These are phyloP conservation scores for Monilinia fructicola DNA, from an alignment of 2,329 filamentous ascomycete species.

Conservation along the genomic window DNA sequence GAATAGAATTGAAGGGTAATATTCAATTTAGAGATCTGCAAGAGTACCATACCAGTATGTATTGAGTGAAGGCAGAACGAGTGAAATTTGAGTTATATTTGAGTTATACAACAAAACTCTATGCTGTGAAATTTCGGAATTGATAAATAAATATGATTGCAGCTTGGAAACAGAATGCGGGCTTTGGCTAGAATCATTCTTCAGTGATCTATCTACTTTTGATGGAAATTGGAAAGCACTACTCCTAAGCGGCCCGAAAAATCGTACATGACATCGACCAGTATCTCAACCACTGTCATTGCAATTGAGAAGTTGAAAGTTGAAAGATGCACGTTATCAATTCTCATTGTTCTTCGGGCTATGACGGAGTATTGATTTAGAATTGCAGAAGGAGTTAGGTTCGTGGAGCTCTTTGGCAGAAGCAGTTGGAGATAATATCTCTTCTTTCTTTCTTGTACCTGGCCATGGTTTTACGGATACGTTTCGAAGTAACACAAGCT, in stretches of 20 bases:
- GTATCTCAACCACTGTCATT: neutral
- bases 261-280: neutral
- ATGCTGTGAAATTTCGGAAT: neutral
- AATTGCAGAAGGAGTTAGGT: neutral
- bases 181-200: neutral
- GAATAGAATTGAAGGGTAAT: neutral
- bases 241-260: neutral
- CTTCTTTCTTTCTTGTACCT: neutral
- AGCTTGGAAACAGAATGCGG: neutral
- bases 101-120: neutral
- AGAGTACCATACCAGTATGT: neutral
- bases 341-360: neutral
- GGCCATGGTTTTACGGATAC: neutral
- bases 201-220: neutral
- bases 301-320: too few relatives aligned
- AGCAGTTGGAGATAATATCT: too few relatives aligned
- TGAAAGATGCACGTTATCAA: neutral
- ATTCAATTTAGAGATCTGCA: neutral
- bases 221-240: neutral
- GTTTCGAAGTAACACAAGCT: neutral
- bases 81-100: neutral
- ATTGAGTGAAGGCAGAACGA: neutral
- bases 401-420: neutral
- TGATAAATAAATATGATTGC: neutral
- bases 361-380: neutral